Evolutionary conservation across 2,329 filamentous ascomycete species (phyloP), one percentile per base, ranked within the genome.

Genomic region (Sclerotinia spermophila): DNA sequence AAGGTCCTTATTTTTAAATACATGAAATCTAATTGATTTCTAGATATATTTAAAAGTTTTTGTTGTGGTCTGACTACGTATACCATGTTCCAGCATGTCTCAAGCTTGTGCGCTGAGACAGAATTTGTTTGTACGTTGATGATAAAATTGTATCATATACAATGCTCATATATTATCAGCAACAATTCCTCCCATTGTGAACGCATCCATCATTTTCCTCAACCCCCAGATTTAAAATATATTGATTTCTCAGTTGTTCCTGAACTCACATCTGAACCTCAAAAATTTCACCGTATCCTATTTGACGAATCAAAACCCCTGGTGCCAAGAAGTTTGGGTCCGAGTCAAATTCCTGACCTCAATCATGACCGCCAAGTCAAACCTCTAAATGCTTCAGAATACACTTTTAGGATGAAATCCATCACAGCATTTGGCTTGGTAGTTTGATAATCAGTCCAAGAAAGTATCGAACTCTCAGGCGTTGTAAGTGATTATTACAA

Each of bases 311-410:
- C 10, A 33, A 30, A n/a, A n/a, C n/a, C 40, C 48, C 35, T 27
- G 11, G 13, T 40, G 67, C 67, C 67, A 69, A 69, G 67, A 65
- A 38, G 45, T 69, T 65, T 44, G n/a, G 58, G 67, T 56, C 67
- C 44, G n/a, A 69, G 67, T 69, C 45, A 69, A 48, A 33, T 44
- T 44, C 17, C 30, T 30, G 33, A 62, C 58, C 48, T 27, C 48
- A 53, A 69, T 33, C 45, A 35, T 33, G 44, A 38, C 38, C 58
- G 67, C 67, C 67, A 69, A 69, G 67, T 69, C 67, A 69, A 69
- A 69, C 67, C 40, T 27, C 35, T 56, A 33, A 35, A 42, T 69
- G 67, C 67, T 65, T 69, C 67, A 69, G 5, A 40, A 30, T 56
- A 11, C 58, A 65, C 44, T 42, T 55, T 55, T 38, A 45, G 67